These are phyloP conservation scores for Arthrobotrys sphaeroides DNA, from an alignment of 2,329 filamentous ascomycete species.

Conservation along the genomic window DNA sequence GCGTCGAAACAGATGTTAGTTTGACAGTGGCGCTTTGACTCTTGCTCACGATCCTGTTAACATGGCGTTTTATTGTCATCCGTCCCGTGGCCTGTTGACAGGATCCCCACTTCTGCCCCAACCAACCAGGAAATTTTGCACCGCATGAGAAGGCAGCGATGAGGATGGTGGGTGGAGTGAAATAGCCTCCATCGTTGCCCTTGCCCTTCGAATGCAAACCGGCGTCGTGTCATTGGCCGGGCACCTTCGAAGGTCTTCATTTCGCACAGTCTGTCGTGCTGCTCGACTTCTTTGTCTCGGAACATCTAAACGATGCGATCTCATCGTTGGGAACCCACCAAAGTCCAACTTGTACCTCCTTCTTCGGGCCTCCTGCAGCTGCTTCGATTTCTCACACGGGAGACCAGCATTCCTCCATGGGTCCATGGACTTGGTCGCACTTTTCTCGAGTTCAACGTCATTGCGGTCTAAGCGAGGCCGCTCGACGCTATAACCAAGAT, in stretches of 20 bases:
- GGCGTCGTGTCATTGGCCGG: conserved; percentile 27
- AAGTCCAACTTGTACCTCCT: neutral
- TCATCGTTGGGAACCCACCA: conserved; percentile 22
- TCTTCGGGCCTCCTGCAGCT: conserved; percentile 6
- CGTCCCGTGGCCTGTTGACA: conserved; percentile 22
- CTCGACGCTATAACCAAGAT: conserved; percentile 8
- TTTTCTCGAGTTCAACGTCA: conserved; percentile 24
- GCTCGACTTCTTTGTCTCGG: neutral
- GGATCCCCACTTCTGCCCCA: conserved; percentile 1
- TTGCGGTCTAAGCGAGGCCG: conserved; percentile 28
- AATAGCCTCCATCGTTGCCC: conserved; percentile 19
- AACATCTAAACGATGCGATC: conserved; percentile 1
- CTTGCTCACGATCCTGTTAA: conserved; percentile 32
- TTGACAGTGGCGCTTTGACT: conserved; percentile 38
- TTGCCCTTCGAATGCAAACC: conserved; percentile 32
- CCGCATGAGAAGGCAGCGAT: conserved; percentile 32
- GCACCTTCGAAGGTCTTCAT: neutral
- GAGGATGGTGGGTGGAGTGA: conserved; percentile 16
- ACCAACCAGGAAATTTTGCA: conserved; percentile 42
- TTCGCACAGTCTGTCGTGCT: conserved; percentile 11
- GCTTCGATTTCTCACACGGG: conserved; percentile 16
- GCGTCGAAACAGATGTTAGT: conserved; percentile 31
- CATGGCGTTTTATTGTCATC: conserved; percentile 37
- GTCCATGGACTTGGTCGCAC: conserved; percentile 16
- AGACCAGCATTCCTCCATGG: conserved; percentile 26